Evolutionary conservation across 208 protist genomes (phyloP).

Genomic region (Leishmania martiniquensis): DNA sequence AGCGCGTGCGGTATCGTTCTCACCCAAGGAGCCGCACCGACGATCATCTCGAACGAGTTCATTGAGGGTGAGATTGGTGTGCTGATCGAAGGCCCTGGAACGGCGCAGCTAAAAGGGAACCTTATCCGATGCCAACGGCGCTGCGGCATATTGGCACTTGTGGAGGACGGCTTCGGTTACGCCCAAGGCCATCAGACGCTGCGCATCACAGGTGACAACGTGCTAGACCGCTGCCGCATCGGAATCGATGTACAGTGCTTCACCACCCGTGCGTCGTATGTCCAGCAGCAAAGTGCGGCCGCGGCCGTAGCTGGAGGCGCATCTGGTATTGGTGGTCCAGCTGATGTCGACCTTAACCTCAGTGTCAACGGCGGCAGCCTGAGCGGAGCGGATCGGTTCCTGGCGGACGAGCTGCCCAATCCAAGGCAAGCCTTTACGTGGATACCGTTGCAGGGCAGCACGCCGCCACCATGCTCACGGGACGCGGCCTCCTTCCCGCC

Average conservation of each 20-base stretch:
- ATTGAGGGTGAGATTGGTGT: conserved; percentile 78
- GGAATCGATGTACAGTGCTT: conserved; percentile 79
- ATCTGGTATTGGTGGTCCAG: neutral
- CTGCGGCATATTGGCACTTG: conserved; percentile 78
- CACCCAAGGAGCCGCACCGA: conserved; percentile 63
- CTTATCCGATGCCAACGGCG: conserved; percentile 69
- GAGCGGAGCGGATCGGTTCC: conserved; percentile 18
- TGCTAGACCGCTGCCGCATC: conserved; percentile 81
- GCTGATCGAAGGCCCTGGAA: conserved; percentile 64
- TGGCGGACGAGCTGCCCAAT: conserved; percentile 43
- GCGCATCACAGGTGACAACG: conserved; percentile 77
- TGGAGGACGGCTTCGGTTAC: conserved; percentile 43
- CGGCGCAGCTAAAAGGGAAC: conserved; percentile 73
- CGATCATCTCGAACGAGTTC: conserved; percentile 71
- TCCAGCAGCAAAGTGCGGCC: conserved; percentile 9
- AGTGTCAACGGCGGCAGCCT: neutral
- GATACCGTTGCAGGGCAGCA: conserved; percentile 28
- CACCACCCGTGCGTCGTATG: conserved; percentile 13
- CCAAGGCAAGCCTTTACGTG: conserved; percentile 48
- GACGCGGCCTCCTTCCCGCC: conserved; percentile 19
- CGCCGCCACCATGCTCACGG: conserved; percentile 3
- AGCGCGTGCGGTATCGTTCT: conserved; percentile 73
- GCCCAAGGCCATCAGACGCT: conserved; percentile 39
- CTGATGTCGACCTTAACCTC: neutral
- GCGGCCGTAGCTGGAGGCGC: neutral